Conservation (phyloP, 2,329 filamentous ascomycete species). For the Fusarium sp. region DNA sequence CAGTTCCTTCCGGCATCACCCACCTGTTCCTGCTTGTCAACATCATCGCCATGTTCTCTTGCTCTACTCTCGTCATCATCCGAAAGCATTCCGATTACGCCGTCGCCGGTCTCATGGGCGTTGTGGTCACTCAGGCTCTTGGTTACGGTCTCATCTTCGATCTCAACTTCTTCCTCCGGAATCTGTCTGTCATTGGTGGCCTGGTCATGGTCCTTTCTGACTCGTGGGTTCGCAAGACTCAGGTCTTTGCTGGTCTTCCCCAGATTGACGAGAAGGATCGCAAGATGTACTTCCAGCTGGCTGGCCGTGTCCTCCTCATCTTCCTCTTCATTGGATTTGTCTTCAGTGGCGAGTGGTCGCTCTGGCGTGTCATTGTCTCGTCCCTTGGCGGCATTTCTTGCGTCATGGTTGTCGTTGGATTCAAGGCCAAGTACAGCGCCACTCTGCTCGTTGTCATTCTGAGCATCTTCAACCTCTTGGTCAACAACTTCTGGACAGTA, state of each 20-base stretch:
- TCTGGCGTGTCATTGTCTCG: slow-evolving; percentile 88
- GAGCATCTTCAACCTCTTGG: slow-evolving; percentile 94
- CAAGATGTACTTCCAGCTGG: slow-evolving; percentile 99
- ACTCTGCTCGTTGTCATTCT: slow-evolving; percentile 94
- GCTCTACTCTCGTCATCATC: slow-evolving; percentile 87
- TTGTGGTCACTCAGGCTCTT: slow-evolving; percentile 92
- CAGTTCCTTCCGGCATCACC: slow-evolving; percentile 89
- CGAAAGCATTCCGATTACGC: slow-evolving; percentile 95
- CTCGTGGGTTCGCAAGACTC: slow-evolving; percentile 97
- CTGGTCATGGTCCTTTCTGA: slow-evolving; percentile 98
- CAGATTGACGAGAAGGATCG: slow-evolving; percentile 98
- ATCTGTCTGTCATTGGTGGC: slow-evolving; percentile 96
- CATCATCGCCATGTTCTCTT: slow-evolving; percentile 85
- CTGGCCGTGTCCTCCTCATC: slow-evolving; percentile 93
- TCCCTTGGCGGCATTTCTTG: slow-evolving; percentile 89
- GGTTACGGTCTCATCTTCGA: slow-evolving; percentile 99
- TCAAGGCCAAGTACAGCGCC: slow-evolving; percentile 99
- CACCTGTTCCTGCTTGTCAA: slow-evolving; percentile 94
- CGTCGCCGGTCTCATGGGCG: slow-evolving; percentile 87
- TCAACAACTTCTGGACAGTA: slow-evolving; percentile 99
- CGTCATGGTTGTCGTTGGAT: slow-evolving; percentile 98
- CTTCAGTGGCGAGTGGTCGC: slow-evolving; percentile 91
- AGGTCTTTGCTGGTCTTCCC: slow-evolving; percentile 94
- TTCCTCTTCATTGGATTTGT: slow-evolving; percentile 98
- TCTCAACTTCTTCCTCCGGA: slow-evolving; percentile 99